A percentile compares a stretch with the other conserved stretches of the same genome.
These are phyloP conservation scores for Beauveria sp. DNA, from an alignment of 2,329 filamentous ascomycete genomes.

Conservation along the genomic window DNA sequence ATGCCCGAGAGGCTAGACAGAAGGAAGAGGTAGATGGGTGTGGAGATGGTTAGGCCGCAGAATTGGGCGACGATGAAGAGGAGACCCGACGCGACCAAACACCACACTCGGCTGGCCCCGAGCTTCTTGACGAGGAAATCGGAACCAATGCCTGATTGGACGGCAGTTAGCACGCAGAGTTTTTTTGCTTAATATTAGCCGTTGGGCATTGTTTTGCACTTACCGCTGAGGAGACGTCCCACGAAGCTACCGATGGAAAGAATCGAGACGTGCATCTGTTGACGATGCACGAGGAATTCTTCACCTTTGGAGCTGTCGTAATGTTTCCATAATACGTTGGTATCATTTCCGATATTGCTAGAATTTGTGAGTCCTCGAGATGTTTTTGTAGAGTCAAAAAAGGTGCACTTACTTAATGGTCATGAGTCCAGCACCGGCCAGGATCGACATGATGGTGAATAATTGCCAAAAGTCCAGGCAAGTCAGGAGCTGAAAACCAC, in stretches of 20 bases:
- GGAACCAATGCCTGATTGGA: constrained; percentile 65
- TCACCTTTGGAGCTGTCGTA: constrained; percentile 67
- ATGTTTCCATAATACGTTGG: constrained; percentile 79
- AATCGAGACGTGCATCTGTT: constrained; percentile 89
- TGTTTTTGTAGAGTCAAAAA: not conserved
- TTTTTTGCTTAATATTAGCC: no score
- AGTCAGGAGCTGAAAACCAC: constrained; percentile 67
- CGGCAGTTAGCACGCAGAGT: constrained; percentile 13
- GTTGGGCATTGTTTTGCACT: constrained; percentile 19
- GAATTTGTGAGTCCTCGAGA: not conserved
- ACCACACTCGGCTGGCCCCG: constrained; percentile 82
- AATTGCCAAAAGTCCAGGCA: constrained; percentile 84
- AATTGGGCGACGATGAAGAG: constrained; percentile 78
- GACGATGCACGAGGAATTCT: constrained; percentile 69
- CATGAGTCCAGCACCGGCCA: constrained; percentile 93
- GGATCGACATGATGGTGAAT: constrained; percentile 78
- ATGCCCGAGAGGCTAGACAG: constrained; percentile 81
- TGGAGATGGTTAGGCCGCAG: constrained; percentile 63
- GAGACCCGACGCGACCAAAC: constrained; percentile 66
- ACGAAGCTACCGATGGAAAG: constrained; percentile 83
- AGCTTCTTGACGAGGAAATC: constrained; percentile 81
- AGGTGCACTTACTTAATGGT: constrained; percentile 78
- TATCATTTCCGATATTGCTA: constrained; percentile 91
- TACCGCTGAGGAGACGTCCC: constrained; percentile 71
- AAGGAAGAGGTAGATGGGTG: constrained; percentile 68